Conservation (phyloP, 176 grass and related monocot species). For the Chrysopogon serrulatus region DNA sequence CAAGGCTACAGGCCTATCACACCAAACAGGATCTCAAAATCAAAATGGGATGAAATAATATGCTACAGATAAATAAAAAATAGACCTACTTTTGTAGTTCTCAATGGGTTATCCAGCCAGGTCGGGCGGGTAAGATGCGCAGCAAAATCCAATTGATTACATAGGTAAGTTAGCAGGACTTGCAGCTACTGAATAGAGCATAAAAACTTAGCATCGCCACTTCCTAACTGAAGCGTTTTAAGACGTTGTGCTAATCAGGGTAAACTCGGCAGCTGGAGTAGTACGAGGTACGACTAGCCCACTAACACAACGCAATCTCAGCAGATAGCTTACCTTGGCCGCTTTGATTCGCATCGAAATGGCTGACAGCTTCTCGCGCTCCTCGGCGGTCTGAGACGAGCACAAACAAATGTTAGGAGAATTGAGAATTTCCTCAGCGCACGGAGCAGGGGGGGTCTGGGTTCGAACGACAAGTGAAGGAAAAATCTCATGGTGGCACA, state of each 20-base stretch:
- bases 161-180: neutral
- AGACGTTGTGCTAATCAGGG: neutral
- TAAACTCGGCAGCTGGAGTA: neutral
- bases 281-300: neutral
- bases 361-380: slow-evolving; percentile 48
- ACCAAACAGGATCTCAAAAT: neutral
- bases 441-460: too few relatives aligned
- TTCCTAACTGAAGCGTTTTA: neutral
- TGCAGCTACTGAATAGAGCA: neutral
- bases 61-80: neutral
- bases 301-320: neutral
- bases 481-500: neutral
- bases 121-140: neutral
- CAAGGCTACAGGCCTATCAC: neutral
- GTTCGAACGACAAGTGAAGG: neutral
- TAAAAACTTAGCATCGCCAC: neutral
- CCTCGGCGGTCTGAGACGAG: slow-evolving; percentile 40
- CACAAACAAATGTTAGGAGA: neutral
- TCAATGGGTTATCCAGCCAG: neutral
- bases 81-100: neutral
- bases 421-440: neutral
- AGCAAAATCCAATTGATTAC: neutral
- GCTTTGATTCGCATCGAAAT: slow-evolving; percentile 59
- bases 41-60: neutral
- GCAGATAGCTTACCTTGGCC: slow-evolving; percentile 41